Percentiles rank a stretch among this genome's conserved stretches.
Evolutionary conservation across 192 early-diverging fungal species (phyloP).

Genomic region (Backusella tarrabulga): DNA sequence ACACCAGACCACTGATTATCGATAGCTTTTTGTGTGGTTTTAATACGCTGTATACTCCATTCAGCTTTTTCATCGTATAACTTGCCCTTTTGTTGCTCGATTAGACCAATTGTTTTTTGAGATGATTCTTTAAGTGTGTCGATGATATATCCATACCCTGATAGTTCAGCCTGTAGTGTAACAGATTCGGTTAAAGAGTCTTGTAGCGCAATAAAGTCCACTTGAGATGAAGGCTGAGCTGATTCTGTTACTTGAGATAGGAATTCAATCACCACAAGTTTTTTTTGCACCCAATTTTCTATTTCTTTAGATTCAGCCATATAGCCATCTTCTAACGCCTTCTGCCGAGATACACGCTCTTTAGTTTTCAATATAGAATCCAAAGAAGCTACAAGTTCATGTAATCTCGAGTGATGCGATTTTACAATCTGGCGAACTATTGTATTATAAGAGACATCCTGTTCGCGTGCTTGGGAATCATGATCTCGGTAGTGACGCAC

Average conservation of each 20-base stretch:
- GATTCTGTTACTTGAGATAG: background rate
- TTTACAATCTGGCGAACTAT: conserved; percentile 8
- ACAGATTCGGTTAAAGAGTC: background rate
- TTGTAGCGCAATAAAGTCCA: background rate
- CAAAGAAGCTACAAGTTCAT: conserved; percentile 16
- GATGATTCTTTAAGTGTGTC: conserved; percentile 15
- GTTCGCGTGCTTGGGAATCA: background rate
- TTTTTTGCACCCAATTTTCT: conserved; percentile 9
- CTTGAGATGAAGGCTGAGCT: background rate
- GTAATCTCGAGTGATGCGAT: background rate
- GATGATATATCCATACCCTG: conserved; percentile 6
- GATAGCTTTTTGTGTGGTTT: conserved; percentile 13
- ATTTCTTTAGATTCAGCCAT: conserved; percentile 8
- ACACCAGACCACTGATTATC: conserved; percentile 16
- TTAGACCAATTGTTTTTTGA: background rate
- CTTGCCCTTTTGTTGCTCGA: background rate
- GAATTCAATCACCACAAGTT: background rate
- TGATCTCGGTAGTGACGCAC: background rate
- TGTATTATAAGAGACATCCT: conserved; percentile 5
- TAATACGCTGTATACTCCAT: background rate
- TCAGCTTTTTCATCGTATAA: background rate
- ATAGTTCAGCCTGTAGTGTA: background rate
- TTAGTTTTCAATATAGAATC: conserved; percentile 10
- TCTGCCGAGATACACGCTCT: conserved; percentile 21
- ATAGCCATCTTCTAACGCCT: conserved; percentile 1